Conservation (phyloP, 2,329 filamentous ascomycete species). For the Shiraia sp. region DNA sequence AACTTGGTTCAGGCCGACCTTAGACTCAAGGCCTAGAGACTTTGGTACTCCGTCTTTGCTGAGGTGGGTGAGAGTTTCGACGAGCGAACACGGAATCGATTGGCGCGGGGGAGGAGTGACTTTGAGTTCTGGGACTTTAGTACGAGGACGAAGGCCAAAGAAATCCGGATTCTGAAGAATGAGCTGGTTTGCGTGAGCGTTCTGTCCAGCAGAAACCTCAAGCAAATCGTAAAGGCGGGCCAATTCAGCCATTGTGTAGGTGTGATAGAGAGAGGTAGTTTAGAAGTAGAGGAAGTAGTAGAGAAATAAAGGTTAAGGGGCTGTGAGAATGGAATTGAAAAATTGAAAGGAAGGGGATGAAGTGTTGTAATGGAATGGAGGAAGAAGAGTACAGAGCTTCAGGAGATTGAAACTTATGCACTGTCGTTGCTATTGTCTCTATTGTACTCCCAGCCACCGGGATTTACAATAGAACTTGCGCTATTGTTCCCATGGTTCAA, state of each 20-base stretch:
- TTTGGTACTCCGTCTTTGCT: slow-evolving; percentile 14
- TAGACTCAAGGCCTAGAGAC: slow-evolving; percentile 16
- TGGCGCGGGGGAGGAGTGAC: slow-evolving; percentile 4
- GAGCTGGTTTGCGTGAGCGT: slow-evolving; percentile 23
- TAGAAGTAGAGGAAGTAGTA: no score
- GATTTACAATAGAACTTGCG: slow-evolving; percentile 4
- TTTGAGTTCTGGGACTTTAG: slow-evolving; percentile 3
- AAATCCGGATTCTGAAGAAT: slow-evolving; percentile 4
- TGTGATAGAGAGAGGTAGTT: background rate
- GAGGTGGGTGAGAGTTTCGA: slow-evolving; percentile 21
- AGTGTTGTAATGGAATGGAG: background rate
- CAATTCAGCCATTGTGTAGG: slow-evolving; percentile 25
- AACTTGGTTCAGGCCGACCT: slow-evolving; percentile 17
- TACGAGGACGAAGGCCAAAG: background rate
- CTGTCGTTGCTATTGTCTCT: background rate
- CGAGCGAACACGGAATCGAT: slow-evolving; percentile 14
- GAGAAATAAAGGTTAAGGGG: no score
- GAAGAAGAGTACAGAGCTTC: slow-evolving; percentile 1
- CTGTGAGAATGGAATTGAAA: background rate
- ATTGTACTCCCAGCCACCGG: background rate
- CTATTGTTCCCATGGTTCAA: slow-evolving; percentile 12
- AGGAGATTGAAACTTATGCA: background rate
- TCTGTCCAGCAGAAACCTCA: slow-evolving; percentile 25
- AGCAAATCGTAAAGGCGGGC: slow-evolving; percentile 27
- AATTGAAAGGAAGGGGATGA: slow-evolving; percentile 1